A percentile compares a stretch with the other conserved stretches of the same genome.
These are phyloP conservation scores for Phytophthora tentaculata DNA, from an alignment of 352 stramenopile species.

Conservation along the genomic window DNA sequence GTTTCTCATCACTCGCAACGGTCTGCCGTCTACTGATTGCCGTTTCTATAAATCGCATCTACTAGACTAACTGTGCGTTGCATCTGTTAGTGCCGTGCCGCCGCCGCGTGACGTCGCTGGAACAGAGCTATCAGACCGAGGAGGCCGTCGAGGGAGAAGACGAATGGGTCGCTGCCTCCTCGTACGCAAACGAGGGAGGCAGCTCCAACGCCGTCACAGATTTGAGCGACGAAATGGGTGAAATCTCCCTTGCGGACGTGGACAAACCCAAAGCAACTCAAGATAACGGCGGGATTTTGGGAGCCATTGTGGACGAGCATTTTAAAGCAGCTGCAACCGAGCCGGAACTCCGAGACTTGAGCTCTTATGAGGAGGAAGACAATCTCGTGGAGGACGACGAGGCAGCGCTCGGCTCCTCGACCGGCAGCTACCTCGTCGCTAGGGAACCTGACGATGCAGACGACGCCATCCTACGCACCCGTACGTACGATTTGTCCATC, in stretches of 20 bases:
- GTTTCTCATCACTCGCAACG: slow-evolving; percentile 86
- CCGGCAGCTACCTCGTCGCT: slow-evolving; percentile 62
- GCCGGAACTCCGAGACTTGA: slow-evolving; percentile 54
- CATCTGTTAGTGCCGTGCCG: slow-evolving; percentile 82
- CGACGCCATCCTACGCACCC: slow-evolving; percentile 93
- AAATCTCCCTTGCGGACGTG: slow-evolving; percentile 61
- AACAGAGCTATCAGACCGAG: slow-evolving; percentile 79
- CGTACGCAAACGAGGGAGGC: slow-evolving; percentile 59
- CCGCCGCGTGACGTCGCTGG: slow-evolving; percentile 76
- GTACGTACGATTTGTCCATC: slow-evolving; percentile 98
- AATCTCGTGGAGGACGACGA: slow-evolving; percentile 82
- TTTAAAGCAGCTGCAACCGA: slow-evolving; percentile 37
- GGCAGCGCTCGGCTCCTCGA: slow-evolving; percentile 39
- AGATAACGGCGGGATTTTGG: slow-evolving; percentile 46
- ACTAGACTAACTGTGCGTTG: background rate
- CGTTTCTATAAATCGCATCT: background rate
- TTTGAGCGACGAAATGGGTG: slow-evolving; percentile 60
- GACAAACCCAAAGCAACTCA: slow-evolving; percentile 12
- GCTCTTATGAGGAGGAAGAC: slow-evolving; percentile 78
- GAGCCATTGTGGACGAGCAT: slow-evolving; percentile 79
- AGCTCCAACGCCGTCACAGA: slow-evolving; percentile 40
- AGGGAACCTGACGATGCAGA: slow-evolving; percentile 87
- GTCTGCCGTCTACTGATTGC: slow-evolving; percentile 19
- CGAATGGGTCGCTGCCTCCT: slow-evolving; percentile 91
- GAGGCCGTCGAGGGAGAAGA: slow-evolving; percentile 81